Evolutionary conservation across 495 filamentous ascomycete genomes (phyloP), one percentile per base, ranked within the genome.

Genomic region (Ascodesmis nigricans): DNA sequence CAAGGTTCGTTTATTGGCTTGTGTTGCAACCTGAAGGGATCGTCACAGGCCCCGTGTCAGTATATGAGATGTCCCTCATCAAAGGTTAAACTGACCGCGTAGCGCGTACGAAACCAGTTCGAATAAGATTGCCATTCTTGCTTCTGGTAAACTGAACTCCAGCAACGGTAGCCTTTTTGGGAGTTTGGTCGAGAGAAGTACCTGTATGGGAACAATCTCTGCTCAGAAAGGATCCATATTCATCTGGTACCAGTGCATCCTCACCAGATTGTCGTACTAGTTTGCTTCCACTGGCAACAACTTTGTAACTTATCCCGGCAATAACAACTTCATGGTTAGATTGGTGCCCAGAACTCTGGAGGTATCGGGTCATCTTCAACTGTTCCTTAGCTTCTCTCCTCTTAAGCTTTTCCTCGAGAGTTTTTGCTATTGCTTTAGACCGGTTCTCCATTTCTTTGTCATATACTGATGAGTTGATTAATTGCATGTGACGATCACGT

Each of bases 41-140:
- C 11, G 6, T 25, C 11, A 25, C 11, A 25, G 6, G 23, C 23
- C 6, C 6, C 23, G 11, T 6, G 23, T 11, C 6, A 11, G 11
- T 6, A 25, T 6, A 25, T 6, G 11, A 11, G 23, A 25, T 6
- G 6, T 25, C 11, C 3, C 7, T 11, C 8, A 10, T 7, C 32
- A n/a, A 23, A 10, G 9, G 21, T 14, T 39, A 44, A 44, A 47
- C 71, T 60, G 68, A 78, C 76, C 63, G 65, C 43, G 67, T 67
- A 28, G 63, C 64, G 47, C 69, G 70, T 33, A 79, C 60, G 33
- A 77, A 56, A 18, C 72, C 73, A 41, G 71, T 62, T 29, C 81
- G 78, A 46, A 80, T 75, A 34, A 95, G 65, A 37, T 95, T 95
- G 34, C 84, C 84, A 44, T 75, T 75, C 53, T 87, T 91, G 55